Conservation (phyloP, 768 basidiomycete genomes). For the Sporobolomyces phaffii region DNA sequence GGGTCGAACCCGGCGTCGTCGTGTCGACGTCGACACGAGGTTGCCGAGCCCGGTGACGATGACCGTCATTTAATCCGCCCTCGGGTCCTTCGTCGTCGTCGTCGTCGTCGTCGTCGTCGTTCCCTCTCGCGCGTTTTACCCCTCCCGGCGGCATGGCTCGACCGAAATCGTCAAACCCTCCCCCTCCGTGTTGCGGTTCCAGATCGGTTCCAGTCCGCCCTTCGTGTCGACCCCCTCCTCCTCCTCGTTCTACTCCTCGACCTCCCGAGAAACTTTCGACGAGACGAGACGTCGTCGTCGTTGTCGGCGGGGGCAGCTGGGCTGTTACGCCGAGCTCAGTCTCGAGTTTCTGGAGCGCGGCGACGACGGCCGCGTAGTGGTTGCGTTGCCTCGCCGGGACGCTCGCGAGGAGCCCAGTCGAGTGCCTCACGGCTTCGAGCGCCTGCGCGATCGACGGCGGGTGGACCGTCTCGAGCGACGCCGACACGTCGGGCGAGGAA, state of each 20-base stretch:
- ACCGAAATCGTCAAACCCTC: background rate
- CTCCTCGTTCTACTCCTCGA: background rate
- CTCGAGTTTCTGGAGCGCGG: conserved; percentile 19
- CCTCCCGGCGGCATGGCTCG: background rate
- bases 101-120: background rate
- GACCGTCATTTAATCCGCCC: no score
- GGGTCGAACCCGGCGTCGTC: no score
- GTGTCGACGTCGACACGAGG: no score
- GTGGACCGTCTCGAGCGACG: conserved; percentile 1
- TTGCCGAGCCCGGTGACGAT: no score
- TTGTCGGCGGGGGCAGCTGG: no score
- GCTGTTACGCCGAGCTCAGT: background rate
- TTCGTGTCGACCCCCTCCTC: background rate
- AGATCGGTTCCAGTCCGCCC: no score
- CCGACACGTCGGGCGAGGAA: conserved; percentile 25
- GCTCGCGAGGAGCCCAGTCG: conserved; percentile 10
- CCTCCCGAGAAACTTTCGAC: no score
- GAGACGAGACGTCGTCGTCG: no score
- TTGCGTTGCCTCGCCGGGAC: conserved; percentile 11
- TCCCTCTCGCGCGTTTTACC: no score
- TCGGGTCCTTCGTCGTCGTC: no score
- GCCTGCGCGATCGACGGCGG: conserved; percentile 17
- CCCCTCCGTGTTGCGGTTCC: no score
- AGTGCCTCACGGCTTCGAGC: conserved; percentile 21
- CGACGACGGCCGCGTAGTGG: conserved; percentile 12